A percentile compares a stretch with the other conserved stretches of the same genome.
These are phyloP conservation scores for Schizosaccharomyces octosporus DNA, from an alignment of 805 yeast species.

Conservation along the genomic window DNA sequence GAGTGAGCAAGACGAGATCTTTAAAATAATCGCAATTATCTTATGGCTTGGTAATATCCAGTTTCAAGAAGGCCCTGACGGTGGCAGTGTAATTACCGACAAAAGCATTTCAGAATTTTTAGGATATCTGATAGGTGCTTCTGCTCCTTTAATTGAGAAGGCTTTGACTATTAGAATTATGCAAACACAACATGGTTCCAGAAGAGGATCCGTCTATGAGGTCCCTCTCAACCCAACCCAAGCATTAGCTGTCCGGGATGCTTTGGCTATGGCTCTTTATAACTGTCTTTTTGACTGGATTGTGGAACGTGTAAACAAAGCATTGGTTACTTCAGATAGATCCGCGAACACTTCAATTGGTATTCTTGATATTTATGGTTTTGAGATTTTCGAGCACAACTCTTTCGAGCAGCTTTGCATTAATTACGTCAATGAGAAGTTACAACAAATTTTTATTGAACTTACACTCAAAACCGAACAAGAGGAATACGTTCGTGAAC, in stretches of 20 bases:
- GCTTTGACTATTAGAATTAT: slow-evolving; percentile 58
- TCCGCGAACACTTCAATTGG: slow-evolving; percentile 46
- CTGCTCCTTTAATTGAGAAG: slow-evolving; percentile 35
- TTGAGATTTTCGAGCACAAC: slow-evolving; percentile 85
- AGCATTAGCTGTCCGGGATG: slow-evolving; percentile 79
- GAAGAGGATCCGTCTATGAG: slow-evolving; percentile 79
- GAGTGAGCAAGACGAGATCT: slow-evolving; percentile 72
- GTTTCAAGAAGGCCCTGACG: slow-evolving; percentile 65
- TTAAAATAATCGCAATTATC: slow-evolving; percentile 58
- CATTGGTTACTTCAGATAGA: slow-evolving; percentile 31
- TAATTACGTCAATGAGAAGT: slow-evolving; percentile 74
- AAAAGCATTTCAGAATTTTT: slow-evolving; percentile 81
- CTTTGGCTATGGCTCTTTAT: slow-evolving; percentile 81
- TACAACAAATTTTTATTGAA: slow-evolving; percentile 91
- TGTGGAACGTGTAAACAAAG: slow-evolving; percentile 66
- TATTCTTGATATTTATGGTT: slow-evolving; percentile 89
- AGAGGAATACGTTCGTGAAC: slow-evolving; percentile 86
- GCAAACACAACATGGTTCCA: slow-evolving; percentile 75
- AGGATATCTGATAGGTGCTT: slow-evolving; percentile 71
- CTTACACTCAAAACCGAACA: slow-evolving; percentile 90
- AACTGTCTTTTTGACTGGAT: slow-evolving; percentile 90
- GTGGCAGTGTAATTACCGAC: slow-evolving; percentile 63
- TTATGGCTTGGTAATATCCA: slow-evolving; percentile 88
- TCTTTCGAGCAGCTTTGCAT: slow-evolving; percentile 93
- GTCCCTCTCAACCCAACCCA: slow-evolving; percentile 79